phyloP scores from a whole-genome alignment of 495 filamentous ascomycete species.

The Oidiodendron maius region DNA sequence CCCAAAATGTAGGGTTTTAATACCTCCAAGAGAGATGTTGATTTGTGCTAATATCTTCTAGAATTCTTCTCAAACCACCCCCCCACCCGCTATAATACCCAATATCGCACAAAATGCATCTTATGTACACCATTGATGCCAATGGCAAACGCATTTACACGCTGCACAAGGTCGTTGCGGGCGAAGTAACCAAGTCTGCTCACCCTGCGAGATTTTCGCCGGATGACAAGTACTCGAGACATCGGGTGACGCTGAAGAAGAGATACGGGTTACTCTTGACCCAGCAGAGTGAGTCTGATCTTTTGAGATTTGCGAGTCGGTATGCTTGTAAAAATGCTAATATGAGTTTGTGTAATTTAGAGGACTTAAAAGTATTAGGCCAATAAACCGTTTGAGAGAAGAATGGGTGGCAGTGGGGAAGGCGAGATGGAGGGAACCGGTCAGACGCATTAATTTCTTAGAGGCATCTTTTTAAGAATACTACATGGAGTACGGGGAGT shows the following conservation, averaged over 20 bases:
- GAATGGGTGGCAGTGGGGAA: neutral
- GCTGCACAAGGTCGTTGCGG: conserved; percentile 70
- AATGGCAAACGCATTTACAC: conserved; percentile 85
- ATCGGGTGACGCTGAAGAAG: conserved; percentile 89
- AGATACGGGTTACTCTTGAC: conserved; percentile 81
- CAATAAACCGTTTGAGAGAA: conserved; percentile 20
- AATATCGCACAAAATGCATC: conserved; percentile 62
- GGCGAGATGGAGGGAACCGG: neutral
- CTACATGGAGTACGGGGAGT: neutral
- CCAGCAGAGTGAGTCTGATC: conserved; percentile 63
- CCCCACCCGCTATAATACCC: too few species aligned
- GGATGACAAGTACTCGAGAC: conserved; percentile 95
- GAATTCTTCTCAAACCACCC: too few species aligned
- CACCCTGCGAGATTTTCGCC: conserved; percentile 96
- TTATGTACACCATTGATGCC: conserved; percentile 78
- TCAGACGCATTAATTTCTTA: neutral
- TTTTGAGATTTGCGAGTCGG: too few species aligned
- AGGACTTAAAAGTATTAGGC: conserved; percentile 33
- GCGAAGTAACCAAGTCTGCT: conserved; percentile 86
- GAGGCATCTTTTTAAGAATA: neutral
- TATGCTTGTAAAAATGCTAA: too few species aligned
- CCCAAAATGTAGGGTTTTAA: too few species aligned
- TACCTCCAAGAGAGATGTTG: too few species aligned
- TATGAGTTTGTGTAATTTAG: conserved; percentile 17
- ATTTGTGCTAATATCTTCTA: too few species aligned